These are phyloP conservation scores for Hemerocallis citrina DNA, from an alignment of 106 monocot species.

Conservation along the genomic window DNA sequence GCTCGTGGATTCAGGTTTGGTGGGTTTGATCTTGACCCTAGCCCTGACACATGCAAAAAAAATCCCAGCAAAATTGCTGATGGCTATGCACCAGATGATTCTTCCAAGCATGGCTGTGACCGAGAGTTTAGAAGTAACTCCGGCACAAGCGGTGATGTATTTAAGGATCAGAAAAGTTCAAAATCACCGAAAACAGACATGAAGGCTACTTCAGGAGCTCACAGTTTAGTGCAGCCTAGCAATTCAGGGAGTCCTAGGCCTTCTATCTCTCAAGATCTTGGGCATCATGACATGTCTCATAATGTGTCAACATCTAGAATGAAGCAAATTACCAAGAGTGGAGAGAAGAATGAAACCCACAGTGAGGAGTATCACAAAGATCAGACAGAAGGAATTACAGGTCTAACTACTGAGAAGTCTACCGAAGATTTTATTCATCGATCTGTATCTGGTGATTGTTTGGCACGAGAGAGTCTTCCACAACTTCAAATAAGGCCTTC, in stretches of 20 bases:
- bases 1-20: conserved; percentile 42
- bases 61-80: conserved; percentile 16
- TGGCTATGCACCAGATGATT: conserved; percentile 9
- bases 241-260: background rate
- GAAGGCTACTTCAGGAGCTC: conserved; percentile 14
- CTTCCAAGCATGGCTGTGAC: conserved; percentile 10
- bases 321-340: conserved; percentile 11
- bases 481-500: background rate
- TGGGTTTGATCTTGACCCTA: conserved; percentile 59
- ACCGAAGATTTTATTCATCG: conserved; percentile 9
- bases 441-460: conserved; percentile 27
- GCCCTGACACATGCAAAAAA: conserved; percentile 30
- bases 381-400: conserved; percentile 12
- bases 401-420: conserved; percentile 11
- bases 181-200: conserved; percentile 9
- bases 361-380: conserved; percentile 4
- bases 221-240: conserved; percentile 5
- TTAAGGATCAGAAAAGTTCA: conserved; percentile 3
- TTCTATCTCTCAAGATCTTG: conserved; percentile 10
- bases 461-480: conserved; percentile 10
- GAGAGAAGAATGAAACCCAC: conserved; percentile 17
- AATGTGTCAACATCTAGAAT: conserved; percentile 1
- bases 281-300: conserved; percentile 5
- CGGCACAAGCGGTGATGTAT: conserved; percentile 9
- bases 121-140: conserved; percentile 16